These are phyloP conservation scores for Globisporangium canariense DNA, from an alignment of 352 stramenopile genomes.

Conservation along the genomic window DNA sequence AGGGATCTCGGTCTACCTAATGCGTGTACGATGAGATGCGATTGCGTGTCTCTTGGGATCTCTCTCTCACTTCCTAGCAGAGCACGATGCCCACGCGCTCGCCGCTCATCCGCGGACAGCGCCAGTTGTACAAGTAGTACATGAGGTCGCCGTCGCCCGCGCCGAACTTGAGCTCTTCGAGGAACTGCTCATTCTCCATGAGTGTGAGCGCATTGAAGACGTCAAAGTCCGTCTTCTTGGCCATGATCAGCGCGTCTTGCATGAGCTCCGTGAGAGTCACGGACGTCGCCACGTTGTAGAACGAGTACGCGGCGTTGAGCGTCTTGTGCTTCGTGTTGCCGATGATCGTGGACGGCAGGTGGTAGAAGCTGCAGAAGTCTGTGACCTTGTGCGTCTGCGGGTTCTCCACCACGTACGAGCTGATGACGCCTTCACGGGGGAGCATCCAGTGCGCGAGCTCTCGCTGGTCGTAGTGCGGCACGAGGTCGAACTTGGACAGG, in stretches of 20 bases:
- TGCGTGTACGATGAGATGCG: too few relatives aligned
- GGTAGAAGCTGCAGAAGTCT: slow-evolving; percentile 97
- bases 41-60: too few relatives aligned
- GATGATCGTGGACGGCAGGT: slow-evolving; percentile 96
- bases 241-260: slow-evolving; percentile 57
- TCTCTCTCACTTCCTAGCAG: not conserved
- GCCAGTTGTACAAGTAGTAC: slow-evolving; percentile 73
- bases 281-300: slow-evolving; percentile 93
- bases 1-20: too few relatives aligned
- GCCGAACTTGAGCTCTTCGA: slow-evolving; percentile 53
- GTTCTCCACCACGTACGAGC: slow-evolving; percentile 91
- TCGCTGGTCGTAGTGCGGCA: slow-evolving; percentile 84
- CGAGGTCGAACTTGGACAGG: slow-evolving; percentile 72
- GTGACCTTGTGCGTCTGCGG: slow-evolving; percentile 76
- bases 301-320: slow-evolving; percentile 97
- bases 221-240: slow-evolving; percentile 39
- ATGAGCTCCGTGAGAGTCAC: slow-evolving; percentile 58
- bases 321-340: slow-evolving; percentile 93
- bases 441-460: slow-evolving; percentile 98
- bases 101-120: slow-evolving; percentile 23
- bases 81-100: slow-evolving; percentile 2
- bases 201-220: slow-evolving; percentile 63
- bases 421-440: slow-evolving; percentile 93
- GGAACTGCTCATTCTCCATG: slow-evolving; percentile 51
- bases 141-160: slow-evolving; percentile 43